Conservation (phyloP, 1,139 yeast genomes). For the Candida tetrigidarum region DNA sequence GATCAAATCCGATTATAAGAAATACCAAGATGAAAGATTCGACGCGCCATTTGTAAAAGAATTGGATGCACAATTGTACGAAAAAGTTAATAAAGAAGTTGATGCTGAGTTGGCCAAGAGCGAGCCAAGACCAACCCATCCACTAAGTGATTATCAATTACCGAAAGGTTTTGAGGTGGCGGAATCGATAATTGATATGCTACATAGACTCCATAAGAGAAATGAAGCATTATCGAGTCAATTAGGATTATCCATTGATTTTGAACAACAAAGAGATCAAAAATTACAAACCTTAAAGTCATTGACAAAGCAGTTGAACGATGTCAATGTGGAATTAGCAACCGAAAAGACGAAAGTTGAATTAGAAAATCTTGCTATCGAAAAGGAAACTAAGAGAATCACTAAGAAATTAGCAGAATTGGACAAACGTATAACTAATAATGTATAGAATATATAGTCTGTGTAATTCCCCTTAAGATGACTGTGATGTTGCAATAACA, state of each 20-base stretch:
- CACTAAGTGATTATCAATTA: conserved; percentile 5
- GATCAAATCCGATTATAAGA: conserved; percentile 52
- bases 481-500: background rate
- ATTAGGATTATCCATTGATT: background rate
- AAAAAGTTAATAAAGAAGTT: conserved; percentile 33
- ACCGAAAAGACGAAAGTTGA: background rate
- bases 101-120: conserved; percentile 22
- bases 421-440: background rate
- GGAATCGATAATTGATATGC: conserved; percentile 9
- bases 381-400: background rate
- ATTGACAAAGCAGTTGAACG: conserved; percentile 3
- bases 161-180: conserved; percentile 12
- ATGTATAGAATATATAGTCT: background rate
- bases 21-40: conserved; percentile 27
- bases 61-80: conserved; percentile 40
- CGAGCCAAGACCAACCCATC: background rate
- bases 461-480: background rate
- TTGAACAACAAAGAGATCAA: background rate
- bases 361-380: background rate
- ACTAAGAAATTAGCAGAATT: background rate
- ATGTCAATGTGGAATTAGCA: conserved; percentile 9
- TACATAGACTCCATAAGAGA: conserved; percentile 13
- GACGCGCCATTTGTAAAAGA: conserved; percentile 35
- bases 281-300: conserved; percentile 1
- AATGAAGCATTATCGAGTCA: background rate